Evolutionary conservation across 2,329 filamentous ascomycete genomes (phyloP), one percentile per base, ranked within the genome.

Genomic region (Leptographium lundbergii): DNA sequence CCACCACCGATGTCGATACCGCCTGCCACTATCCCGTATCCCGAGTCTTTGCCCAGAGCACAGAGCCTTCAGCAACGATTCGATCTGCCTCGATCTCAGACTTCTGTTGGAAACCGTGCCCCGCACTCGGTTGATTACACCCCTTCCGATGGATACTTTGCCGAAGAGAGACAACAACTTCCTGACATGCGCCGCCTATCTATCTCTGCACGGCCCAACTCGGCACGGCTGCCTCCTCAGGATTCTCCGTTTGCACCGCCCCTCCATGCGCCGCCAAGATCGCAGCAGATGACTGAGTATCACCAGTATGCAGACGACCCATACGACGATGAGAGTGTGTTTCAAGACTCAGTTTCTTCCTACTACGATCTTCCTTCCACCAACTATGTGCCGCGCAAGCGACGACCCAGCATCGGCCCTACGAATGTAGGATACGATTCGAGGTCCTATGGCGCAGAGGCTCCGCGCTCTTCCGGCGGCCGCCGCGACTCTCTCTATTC

Each of bases 141-240:
- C 3, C 67, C 70, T 11, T 24, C 57, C 2, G 71, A 74, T 13
- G 73, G 75, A 4, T 76, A 74, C 54, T 74, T 76, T 2, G 71
- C 73, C 13, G 70, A 75, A 5, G 67, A 71, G 54, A 57, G 27
- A 24, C 19, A 60, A 39, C 57, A 60, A 34, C 57, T 54, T 14
- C 67, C 66, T 4, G 61, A 76, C 1, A 54, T 68, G 6, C 72
- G 77, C 29, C 74, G 75, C 25, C 63, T 73, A n/a, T 80, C 78
- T 1, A 66, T 59, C 56, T 70, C 71, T 34, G 79, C 80, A 77
- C 78, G 79, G 25, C 78, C 78, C 13, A 77, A 77, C 4, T 68
- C 69, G 11, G 65, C 67, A 54, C 69, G 76, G 17, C 74, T 73
- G 10, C 66, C 65, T 53, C 13, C 54, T 13, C 57, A 61, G 3